phyloP scores from a whole-genome alignment of 2,329 filamentous ascomycete species.

The Eurotiales sp. region DNA sequence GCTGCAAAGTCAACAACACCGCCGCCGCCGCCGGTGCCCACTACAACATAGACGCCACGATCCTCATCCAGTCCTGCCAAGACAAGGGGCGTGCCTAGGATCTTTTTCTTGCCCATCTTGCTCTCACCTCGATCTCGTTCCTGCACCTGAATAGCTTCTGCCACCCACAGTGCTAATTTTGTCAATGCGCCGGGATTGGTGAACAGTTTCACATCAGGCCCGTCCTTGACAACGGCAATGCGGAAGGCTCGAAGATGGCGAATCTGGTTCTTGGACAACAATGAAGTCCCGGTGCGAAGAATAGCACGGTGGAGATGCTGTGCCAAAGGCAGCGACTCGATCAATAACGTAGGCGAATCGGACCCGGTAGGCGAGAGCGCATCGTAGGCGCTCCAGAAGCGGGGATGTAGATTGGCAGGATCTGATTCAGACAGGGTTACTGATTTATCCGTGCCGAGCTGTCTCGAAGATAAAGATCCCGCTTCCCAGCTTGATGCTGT shows the following conservation, averaged over 20 bases:
- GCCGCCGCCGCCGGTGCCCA: constrained; percentile 85
- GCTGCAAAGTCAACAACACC: constrained; percentile 65
- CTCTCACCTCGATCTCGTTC: constrained; percentile 77
- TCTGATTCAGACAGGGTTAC: constrained; percentile 23
- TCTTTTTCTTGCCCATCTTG: constrained; percentile 36
- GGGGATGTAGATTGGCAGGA: constrained; percentile 35
- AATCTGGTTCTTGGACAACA: constrained; percentile 92
- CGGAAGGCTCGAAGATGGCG: constrained; percentile 88
- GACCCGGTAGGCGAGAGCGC: constrained; percentile 47
- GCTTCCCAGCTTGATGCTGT: constrained; percentile 33
- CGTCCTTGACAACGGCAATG: constrained; percentile 93
- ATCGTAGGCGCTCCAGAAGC: constrained; percentile 60
- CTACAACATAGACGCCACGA: constrained; percentile 83
- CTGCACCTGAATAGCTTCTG: constrained; percentile 84
- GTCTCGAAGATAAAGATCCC: constrained; percentile 23
- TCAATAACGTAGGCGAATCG: constrained; percentile 50
- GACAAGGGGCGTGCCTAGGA: constrained; percentile 72
- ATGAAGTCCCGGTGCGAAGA: constrained; percentile 81
- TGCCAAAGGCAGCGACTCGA: constrained; percentile 75
- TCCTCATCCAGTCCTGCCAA: constrained; percentile 86
- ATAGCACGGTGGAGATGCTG: constrained; percentile 90
- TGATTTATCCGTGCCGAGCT: constrained; percentile 18
- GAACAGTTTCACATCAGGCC: constrained; percentile 86
- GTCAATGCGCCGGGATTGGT: constrained; percentile 88
- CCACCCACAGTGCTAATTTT: constrained; percentile 90